These are phyloP conservation scores for Yamadazyma epiphylla DNA, from an alignment of 1,139 yeast species.

Conservation along the genomic window DNA sequence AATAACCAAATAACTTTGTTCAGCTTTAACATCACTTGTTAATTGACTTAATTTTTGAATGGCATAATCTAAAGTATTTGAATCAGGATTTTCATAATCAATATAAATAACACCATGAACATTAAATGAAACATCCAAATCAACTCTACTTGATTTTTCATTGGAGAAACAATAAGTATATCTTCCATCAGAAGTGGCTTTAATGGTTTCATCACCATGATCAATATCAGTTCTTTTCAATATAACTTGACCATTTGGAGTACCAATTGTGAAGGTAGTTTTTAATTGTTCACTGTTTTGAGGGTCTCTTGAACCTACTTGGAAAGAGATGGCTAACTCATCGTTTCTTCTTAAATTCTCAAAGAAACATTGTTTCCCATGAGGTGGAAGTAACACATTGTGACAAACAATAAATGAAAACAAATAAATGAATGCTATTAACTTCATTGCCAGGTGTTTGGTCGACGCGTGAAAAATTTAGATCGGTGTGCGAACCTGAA, in stretches of 20 bases:
- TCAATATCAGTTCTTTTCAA: constrained; percentile 54
- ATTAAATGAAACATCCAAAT: constrained; percentile 92
- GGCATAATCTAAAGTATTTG: constrained; percentile 82
- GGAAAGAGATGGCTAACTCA: constrained; percentile 85
- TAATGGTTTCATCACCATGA: constrained; percentile 76
- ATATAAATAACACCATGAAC: constrained; percentile 90
- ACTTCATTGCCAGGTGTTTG: constrained; percentile 8
- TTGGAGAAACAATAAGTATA: constrained; percentile 90
- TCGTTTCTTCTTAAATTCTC: constrained; percentile 81
- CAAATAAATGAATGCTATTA: constrained; percentile 8
- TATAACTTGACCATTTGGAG: constrained; percentile 57
- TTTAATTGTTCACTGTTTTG: constrained; percentile 70
- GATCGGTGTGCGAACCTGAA: too few species aligned
- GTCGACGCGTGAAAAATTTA: constrained; percentile 4
- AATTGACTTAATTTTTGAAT: constrained; percentile 72
- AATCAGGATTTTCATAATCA: constrained; percentile 77
- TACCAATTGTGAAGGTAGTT: constrained; percentile 65
- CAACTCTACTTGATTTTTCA: constrained; percentile 66
- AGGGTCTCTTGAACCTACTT: constrained; percentile 89
- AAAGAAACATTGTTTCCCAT: constrained; percentile 85
- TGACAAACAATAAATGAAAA: constrained; percentile 50
- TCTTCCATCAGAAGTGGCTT: constrained; percentile 66
- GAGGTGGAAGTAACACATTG: constrained; percentile 78
- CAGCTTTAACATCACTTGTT: constrained; percentile 85
- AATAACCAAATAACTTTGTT: constrained; percentile 87